Evolutionary conservation across 1,284 basidiomycete species (phyloP).

Genomic region (Cutaneotrichosporon sp.): DNA sequence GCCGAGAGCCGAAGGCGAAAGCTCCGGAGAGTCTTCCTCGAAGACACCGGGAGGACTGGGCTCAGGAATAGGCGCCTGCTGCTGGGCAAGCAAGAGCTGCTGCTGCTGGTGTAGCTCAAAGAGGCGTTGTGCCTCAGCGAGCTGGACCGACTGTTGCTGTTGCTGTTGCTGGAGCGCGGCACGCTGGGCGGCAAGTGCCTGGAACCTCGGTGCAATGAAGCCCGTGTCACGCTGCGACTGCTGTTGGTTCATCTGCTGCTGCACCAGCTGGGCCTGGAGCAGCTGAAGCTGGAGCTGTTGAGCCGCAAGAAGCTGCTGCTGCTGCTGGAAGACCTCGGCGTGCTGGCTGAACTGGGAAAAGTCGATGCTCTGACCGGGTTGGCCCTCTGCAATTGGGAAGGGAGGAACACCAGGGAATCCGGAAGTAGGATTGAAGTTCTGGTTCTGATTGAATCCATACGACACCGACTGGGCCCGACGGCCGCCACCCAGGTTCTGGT

Average conservation of each 20-base stretch:
- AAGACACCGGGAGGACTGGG: conserved; percentile 33
- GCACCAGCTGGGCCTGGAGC: conserved; percentile 40
- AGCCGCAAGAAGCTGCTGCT: conserved; percentile 41
- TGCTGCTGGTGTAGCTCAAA: conserved; percentile 39
- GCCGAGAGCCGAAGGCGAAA: conserved; percentile 51
- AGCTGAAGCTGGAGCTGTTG: conserved; percentile 44
- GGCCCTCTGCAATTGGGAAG: conserved; percentile 17
- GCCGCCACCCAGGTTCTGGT: too few relatives aligned
- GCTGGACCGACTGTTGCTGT: conserved; percentile 56
- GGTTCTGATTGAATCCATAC: conserved; percentile 5
- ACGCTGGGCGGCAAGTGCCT: conserved; percentile 69
- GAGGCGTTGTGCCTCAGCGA: conserved; percentile 39
- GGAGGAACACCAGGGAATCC: conserved; percentile 18
- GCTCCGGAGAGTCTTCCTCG: conserved; percentile 43
- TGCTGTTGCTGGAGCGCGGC: conserved; percentile 40
- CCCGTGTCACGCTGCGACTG: conserved; percentile 42
- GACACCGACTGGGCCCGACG: conserved; percentile 14
- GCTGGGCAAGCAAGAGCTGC: conserved; percentile 25
- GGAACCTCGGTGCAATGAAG: conserved; percentile 80
- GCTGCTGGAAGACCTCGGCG: conserved; percentile 32
- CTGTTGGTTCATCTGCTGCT: conserved; percentile 27
- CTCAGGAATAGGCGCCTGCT: conserved; percentile 8
- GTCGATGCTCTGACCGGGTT: conserved; percentile 25
- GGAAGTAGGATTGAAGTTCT: not conserved
- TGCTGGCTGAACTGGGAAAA: conserved; percentile 24